A percentile compares a stretch with the other conserved stretches of the same genome.
phyloP scores from a whole-genome alignment of 441 rosid genomes.

The Adansonia grandidieri region DNA sequence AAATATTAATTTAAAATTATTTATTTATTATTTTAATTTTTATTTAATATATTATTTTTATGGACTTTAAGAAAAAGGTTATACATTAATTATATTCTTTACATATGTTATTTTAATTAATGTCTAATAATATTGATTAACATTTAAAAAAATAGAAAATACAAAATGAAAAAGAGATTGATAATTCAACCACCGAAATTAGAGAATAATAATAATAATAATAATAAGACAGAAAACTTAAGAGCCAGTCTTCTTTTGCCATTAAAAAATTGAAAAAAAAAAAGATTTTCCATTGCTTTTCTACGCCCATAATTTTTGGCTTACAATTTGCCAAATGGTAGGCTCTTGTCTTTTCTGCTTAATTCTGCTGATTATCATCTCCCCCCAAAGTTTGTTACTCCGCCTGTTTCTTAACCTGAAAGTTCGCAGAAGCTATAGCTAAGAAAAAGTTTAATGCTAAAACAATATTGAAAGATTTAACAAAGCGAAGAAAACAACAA shows the following conservation, averaged over 20 bases:
- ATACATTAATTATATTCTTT: too few species aligned
- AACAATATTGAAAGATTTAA: not conserved
- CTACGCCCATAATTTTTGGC: not conserved
- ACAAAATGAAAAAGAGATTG: not conserved
- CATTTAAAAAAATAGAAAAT: too few species aligned
- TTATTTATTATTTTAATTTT: too few species aligned
- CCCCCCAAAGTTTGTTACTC: not conserved
- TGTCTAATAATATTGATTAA: too few species aligned
- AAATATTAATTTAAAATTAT: too few species aligned
- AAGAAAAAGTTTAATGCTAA: not conserved
- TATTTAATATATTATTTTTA: too few species aligned
- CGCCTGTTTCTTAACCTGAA: conserved; percentile 30
- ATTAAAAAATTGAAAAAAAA: not conserved
- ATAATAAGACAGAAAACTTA: not conserved
- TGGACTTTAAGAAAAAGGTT: too few species aligned
- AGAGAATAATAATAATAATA: too few species aligned
- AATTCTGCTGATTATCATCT: not conserved
- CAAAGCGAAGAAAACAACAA: not conserved
- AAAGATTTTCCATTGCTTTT: not conserved
- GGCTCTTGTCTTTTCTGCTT: not conserved
- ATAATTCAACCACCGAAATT: not conserved
- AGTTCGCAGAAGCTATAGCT: conserved; percentile 16
- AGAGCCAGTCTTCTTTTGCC: not conserved
- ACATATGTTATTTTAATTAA: too few species aligned
- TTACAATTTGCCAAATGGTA: not conserved